Percentiles rank a stretch among this genome's conserved stretches.
phyloP scores from a whole-genome alignment of 2,329 filamentous ascomycete genomes.

The Cryphonectria radicalis region DNA sequence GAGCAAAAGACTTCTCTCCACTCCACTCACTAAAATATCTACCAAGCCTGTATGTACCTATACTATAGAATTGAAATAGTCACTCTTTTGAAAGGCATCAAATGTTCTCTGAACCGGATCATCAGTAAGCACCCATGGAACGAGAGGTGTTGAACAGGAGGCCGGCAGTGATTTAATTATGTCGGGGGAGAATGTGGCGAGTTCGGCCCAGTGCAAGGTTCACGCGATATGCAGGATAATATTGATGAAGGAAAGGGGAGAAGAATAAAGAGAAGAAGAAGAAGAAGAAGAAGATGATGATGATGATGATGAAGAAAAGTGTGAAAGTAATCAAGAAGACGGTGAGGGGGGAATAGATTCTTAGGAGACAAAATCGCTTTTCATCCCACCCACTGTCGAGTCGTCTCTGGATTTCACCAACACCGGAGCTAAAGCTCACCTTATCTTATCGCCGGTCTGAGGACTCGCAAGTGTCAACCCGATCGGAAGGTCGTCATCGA shows the following conservation, averaged over 20 bases:
- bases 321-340: neutral
- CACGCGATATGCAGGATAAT: too few relatives aligned
- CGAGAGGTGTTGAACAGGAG: too few relatives aligned
- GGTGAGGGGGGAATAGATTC: neutral
- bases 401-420: neutral
- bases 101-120: neutral
- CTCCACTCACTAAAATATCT: neutral
- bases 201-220: too few relatives aligned
- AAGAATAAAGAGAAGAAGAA: too few relatives aligned
- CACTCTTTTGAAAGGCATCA: neutral
- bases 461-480: constrained; percentile 15
- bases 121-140: too few relatives aligned
- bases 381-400: neutral
- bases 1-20: too few relatives aligned
- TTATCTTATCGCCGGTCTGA: constrained; percentile 25
- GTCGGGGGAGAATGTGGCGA: too few relatives aligned
- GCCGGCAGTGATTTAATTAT: too few relatives aligned
- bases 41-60: neutral
- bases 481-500: constrained; percentile 21
- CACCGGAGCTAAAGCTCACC: neutral
- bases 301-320: neutral
- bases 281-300: neutral
- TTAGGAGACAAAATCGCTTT: neutral
- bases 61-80: neutral
- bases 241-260: neutral